Conservation (phyloP, 2,329 filamentous ascomycete species). For the Calonectria pseudoreteaudii region DNA sequence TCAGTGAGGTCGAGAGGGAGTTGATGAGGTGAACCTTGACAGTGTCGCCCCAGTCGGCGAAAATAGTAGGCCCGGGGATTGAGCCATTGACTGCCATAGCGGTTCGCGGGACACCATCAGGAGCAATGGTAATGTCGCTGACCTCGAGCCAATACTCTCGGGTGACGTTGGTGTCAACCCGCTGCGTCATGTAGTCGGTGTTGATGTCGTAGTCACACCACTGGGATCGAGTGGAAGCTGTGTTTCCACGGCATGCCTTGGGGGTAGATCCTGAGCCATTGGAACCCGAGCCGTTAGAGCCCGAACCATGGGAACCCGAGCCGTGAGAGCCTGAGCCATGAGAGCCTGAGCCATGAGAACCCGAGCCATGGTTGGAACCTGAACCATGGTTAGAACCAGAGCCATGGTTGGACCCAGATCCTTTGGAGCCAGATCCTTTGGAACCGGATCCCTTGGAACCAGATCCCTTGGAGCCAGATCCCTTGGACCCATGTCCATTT, state of each 20-base stretch:
- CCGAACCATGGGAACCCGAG: background rate
- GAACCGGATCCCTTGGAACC: background rate
- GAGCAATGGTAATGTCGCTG: background rate
- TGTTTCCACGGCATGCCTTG: background rate
- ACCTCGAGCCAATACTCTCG: background rate
- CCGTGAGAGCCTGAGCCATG: background rate
- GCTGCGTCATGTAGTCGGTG: background rate
- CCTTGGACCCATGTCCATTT: background rate
- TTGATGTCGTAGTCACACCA: background rate
- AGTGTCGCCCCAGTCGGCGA: background rate
- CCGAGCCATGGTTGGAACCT: background rate
- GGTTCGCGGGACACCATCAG: background rate
- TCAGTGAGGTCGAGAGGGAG: background rate
- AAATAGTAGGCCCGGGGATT: background rate
- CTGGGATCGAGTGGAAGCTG: background rate
- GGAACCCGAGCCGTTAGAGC: background rate
- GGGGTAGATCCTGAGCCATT: background rate
- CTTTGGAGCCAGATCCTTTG: background rate
- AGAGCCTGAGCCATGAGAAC: background rate
- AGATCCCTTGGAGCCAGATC: no score
- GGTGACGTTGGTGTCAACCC: background rate
- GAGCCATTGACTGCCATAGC: background rate
- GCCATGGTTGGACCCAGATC: background rate
- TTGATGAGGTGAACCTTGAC: background rate
- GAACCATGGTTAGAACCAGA: background rate